These are phyloP conservation scores for Podosphaera aphanis DNA, from an alignment of 2,329 filamentous ascomycete genomes.

Conservation along the genomic window DNA sequence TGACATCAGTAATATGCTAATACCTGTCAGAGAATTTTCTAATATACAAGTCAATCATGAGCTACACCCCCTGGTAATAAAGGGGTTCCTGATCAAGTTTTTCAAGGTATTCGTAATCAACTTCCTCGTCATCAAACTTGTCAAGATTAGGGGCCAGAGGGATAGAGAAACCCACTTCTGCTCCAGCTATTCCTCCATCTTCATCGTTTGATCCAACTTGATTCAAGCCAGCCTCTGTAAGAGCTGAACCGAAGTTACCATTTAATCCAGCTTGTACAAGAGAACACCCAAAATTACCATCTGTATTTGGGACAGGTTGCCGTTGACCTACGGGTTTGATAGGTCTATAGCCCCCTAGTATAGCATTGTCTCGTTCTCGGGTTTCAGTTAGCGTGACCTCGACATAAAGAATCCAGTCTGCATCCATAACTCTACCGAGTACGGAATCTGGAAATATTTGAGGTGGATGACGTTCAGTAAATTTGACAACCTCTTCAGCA, in stretches of 20 bases:
- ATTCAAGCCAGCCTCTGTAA: constrained; percentile 62
- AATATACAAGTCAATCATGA: constrained; percentile 26
- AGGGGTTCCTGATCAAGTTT: constrained; percentile 17
- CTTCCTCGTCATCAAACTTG: constrained; percentile 16
- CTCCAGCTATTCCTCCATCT: constrained; percentile 53
- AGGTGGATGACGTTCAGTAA: constrained; percentile 78
- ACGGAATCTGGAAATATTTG: constrained; percentile 68
- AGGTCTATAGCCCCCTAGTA: constrained; percentile 79
- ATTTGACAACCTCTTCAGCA: constrained; percentile 95
- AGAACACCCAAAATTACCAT: constrained; percentile 27
- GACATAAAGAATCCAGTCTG: constrained; percentile 84
- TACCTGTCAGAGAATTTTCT: constrained; percentile 3
- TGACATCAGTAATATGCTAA: constrained; percentile 14
- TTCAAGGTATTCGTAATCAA: constrained; percentile 18
- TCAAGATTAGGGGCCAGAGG: constrained; percentile 17
- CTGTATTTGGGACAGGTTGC: constrained; percentile 33
- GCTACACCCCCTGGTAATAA: constrained; percentile 27
- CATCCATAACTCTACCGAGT: constrained; percentile 68
- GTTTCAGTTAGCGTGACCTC: constrained; percentile 85
- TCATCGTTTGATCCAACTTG: constrained; percentile 88
- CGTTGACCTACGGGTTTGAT: constrained; percentile 60
- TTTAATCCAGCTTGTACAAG: constrained; percentile 20
- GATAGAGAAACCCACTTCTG: constrained; percentile 31
- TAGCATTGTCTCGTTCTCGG: constrained; percentile 89
- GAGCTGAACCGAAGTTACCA: constrained; percentile 37